phyloP scores from a whole-genome alignment of 176 grass and related monocot species.

The Typha latifolia region DNA sequence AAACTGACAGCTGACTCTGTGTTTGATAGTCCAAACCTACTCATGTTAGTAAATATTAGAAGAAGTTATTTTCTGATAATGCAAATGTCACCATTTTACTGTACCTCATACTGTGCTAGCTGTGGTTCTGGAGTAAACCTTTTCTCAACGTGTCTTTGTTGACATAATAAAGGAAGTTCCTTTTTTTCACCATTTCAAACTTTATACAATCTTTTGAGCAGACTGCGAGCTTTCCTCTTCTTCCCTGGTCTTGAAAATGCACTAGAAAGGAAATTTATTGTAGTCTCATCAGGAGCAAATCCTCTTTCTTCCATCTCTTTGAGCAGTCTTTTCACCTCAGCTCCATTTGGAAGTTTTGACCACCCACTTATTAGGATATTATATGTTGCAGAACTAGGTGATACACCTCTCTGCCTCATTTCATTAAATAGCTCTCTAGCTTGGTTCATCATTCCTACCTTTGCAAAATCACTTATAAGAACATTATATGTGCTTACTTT shows the following conservation, averaged over 20 bases:
- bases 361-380: constrained; percentile 81
- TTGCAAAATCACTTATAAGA: constrained; percentile 62
- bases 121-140: no score
- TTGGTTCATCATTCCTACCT: constrained; percentile 84
- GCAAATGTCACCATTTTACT: no score
- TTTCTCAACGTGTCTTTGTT: no score
- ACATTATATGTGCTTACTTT: constrained; percentile 92
- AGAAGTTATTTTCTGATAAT: no score
- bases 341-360: constrained; percentile 70
- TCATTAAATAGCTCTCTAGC: constrained; percentile 71
- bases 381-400: constrained; percentile 59
- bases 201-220: constrained; percentile 55
- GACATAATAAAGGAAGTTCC: background rate
- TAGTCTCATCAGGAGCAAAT: constrained; percentile 56
- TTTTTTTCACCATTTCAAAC: constrained; percentile 24
- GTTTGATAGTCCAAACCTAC: no score
- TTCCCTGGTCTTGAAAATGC: constrained; percentile 67
- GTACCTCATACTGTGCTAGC: no score
- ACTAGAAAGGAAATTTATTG: constrained; percentile 52
- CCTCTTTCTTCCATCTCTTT: constrained; percentile 79
- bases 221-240: constrained; percentile 38
- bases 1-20: no score
- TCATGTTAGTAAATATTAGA: no score
- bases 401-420: constrained; percentile 62
- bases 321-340: constrained; percentile 53